Percentiles rank a stretch among this genome's conserved stretches.
Evolutionary conservation across 2,329 filamentous ascomycete genomes (phyloP).

Genomic region (Ampelomyces quisqualis): DNA sequence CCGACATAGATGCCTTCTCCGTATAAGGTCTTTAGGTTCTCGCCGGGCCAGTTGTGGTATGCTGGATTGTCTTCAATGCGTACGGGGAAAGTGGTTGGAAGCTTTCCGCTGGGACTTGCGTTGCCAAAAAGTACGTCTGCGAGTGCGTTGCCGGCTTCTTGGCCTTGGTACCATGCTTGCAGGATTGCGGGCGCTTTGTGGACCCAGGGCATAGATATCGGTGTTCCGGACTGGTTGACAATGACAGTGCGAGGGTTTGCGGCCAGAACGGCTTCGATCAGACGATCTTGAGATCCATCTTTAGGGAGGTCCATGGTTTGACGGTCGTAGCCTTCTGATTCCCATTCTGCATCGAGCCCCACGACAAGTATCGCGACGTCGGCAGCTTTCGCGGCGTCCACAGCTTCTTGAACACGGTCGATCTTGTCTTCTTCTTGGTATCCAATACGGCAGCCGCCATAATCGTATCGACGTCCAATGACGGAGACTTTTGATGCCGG

Average conservation of each 20-base stretch:
- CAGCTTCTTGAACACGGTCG: slow-evolving; percentile 57
- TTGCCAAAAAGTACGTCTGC: slow-evolving; percentile 75
- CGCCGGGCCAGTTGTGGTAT: slow-evolving; percentile 71
- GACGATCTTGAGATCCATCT: slow-evolving; percentile 59
- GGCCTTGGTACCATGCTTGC: slow-evolving; percentile 83
- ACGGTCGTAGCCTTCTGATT: slow-evolving; percentile 69
- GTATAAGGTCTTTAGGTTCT: slow-evolving; percentile 67
- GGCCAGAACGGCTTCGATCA: slow-evolving; percentile 63
- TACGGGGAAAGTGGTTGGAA: slow-evolving; percentile 70
- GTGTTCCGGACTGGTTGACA: slow-evolving; percentile 74
- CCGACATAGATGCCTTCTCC: slow-evolving; percentile 73
- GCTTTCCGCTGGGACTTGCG: slow-evolving; percentile 71
- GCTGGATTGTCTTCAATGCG: slow-evolving; percentile 64
- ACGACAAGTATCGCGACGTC: slow-evolving; percentile 78
- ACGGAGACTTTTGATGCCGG: slow-evolving; percentile 60
- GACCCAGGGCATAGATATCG: slow-evolving; percentile 70
- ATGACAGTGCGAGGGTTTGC: slow-evolving; percentile 69
- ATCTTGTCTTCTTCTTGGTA: slow-evolving; percentile 69
- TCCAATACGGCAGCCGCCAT: slow-evolving; percentile 70
- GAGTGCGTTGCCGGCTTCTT: slow-evolving; percentile 79
- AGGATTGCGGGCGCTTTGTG: slow-evolving; percentile 65
- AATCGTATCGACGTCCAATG: slow-evolving; percentile 62
- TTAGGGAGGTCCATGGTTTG: slow-evolving; percentile 61
- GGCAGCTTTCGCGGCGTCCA: slow-evolving; percentile 65
- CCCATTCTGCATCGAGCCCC: slow-evolving; percentile 76